Conservation (phyloP, 495 filamentous ascomycete species). For the Aspergillus saccharolyticus region DNA sequence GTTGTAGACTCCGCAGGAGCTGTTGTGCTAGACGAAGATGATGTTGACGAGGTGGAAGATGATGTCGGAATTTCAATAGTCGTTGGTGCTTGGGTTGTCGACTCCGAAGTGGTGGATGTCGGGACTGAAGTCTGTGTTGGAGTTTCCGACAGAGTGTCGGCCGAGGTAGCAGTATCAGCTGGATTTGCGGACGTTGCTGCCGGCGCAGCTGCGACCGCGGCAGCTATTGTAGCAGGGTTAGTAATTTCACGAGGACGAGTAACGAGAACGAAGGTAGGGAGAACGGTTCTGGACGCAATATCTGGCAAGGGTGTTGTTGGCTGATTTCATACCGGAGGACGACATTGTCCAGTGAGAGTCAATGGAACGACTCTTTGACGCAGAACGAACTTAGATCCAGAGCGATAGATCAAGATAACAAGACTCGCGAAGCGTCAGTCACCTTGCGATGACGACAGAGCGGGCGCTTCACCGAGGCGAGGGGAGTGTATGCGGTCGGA, state of each 20-base stretch:
- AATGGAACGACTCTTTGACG: not conserved
- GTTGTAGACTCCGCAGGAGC: conserved; percentile 12
- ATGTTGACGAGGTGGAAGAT: conserved; percentile 20
- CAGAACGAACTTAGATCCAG: not conserved
- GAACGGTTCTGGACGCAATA: not conserved
- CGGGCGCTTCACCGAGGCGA: not conserved
- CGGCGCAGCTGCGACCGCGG: conserved; percentile 4
- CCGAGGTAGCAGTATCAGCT: conserved; percentile 12
- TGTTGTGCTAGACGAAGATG: conserved; percentile 16
- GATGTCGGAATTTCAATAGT: conserved; percentile 4
- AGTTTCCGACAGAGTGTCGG: conserved; percentile 5
- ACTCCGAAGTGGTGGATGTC: conserved; percentile 11
- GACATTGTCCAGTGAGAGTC: not conserved
- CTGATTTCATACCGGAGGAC: conserved; percentile 3
- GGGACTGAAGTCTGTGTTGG: conserved; percentile 13
- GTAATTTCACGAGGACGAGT: not conserved
- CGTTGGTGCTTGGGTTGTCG: conserved; percentile 19
- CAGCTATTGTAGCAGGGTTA: not conserved
- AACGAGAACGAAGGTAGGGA: not conserved
- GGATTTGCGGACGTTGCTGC: conserved; percentile 10
- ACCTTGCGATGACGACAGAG: not conserved
- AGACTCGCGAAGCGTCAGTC: not conserved
- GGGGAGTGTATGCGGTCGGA: conserved; percentile 3
- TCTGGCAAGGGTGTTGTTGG: not conserved
- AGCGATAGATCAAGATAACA: not conserved